A percentile compares a stretch with the other conserved stretches of the same genome.
phyloP scores from a whole-genome alignment of 1,139 yeast genomes.

The Groenewaldozyma auringiensis region DNA sequence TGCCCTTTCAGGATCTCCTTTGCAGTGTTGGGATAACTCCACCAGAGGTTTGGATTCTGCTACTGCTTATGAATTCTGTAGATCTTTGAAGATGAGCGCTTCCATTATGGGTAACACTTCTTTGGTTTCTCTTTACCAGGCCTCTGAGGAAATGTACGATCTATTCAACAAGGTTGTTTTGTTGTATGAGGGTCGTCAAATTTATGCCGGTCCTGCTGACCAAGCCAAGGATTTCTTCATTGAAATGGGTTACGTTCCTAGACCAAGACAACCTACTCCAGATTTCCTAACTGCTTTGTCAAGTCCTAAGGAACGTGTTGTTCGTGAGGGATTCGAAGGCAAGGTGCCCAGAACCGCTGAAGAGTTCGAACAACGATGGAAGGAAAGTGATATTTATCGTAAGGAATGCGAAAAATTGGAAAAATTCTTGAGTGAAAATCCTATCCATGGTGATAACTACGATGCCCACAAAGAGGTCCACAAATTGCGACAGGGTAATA shows the following conservation, averaged over 20 bases:
- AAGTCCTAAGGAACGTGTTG: slow-evolving; percentile 59
- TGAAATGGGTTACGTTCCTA: slow-evolving; percentile 65
- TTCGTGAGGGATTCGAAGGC: slow-evolving; percentile 48
- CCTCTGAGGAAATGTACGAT: slow-evolving; percentile 70
- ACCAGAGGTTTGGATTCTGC: slow-evolving; percentile 73
- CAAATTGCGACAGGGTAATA: slow-evolving; percentile 45
- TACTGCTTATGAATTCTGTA: slow-evolving; percentile 66
- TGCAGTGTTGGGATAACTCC: slow-evolving; percentile 71
- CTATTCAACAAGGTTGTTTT: slow-evolving; percentile 68
- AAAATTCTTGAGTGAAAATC: slow-evolving; percentile 25
- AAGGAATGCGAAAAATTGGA: slow-evolving; percentile 35
- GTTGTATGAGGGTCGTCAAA: slow-evolving; percentile 70
- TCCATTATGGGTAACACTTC: slow-evolving; percentile 52
- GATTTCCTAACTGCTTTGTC: slow-evolving; percentile 76
- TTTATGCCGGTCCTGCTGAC: slow-evolving; percentile 57
- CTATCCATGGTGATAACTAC: slow-evolving; percentile 21
- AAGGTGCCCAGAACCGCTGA: slow-evolving; percentile 60
- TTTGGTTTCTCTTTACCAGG: slow-evolving; percentile 74
- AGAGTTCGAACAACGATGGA: slow-evolving; percentile 65
- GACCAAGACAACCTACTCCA: slow-evolving; percentile 72
- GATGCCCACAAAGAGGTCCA: slow-evolving; percentile 44
- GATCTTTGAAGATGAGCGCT: slow-evolving; percentile 60
- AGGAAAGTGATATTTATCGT: slow-evolving; percentile 45
- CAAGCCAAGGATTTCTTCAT: slow-evolving; percentile 54
- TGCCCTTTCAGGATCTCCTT: slow-evolving; percentile 50